Evolutionary conservation across 139 green algal genomes (phyloP).

Genomic region (Micractinium conductrix): DNA sequence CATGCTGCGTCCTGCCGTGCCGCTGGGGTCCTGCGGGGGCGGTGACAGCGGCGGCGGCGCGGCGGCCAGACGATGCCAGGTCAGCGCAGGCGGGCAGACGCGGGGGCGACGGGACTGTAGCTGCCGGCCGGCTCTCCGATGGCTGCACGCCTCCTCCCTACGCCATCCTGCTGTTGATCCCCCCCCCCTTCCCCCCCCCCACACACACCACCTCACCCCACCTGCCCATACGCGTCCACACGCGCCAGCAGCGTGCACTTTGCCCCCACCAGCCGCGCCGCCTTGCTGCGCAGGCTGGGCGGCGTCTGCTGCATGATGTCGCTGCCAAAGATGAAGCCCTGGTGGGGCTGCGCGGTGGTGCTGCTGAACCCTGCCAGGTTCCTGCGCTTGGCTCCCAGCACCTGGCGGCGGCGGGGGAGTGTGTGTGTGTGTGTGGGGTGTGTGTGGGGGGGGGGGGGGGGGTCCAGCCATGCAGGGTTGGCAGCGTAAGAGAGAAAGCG

Average conservation of each 20-base stretch:
- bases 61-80: too few species aligned
- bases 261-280: constrained; percentile 78
- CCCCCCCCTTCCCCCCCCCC: neutral
- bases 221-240: constrained; percentile 87
- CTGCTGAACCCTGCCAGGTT: constrained; percentile 85
- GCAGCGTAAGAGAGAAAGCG: neutral
- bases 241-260: constrained; percentile 95
- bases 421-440: constrained; percentile 47
- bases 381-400: constrained; percentile 90
- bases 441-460: neutral
- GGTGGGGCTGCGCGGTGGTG: constrained; percentile 73
- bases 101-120: too few species aligned
- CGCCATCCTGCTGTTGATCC: too few species aligned
- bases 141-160: neutral
- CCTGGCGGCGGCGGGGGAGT: constrained; percentile 92
- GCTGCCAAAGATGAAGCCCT: constrained; percentile 79
- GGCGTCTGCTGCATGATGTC: constrained; percentile 79
- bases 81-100: too few species aligned
- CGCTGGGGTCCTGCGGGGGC: constrained; percentile 38
- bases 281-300: constrained; percentile 76
- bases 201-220: neutral
- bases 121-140: neutral
- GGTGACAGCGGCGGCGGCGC: too few species aligned
- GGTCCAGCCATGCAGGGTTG: too few species aligned
- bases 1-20: constrained; percentile 53